A percentile compares a stretch with the other conserved stretches of the same genome.
Conservation (phyloP, 2,329 filamentous ascomycete genomes). For the Graphiopsis chlorocephala region DNA sequence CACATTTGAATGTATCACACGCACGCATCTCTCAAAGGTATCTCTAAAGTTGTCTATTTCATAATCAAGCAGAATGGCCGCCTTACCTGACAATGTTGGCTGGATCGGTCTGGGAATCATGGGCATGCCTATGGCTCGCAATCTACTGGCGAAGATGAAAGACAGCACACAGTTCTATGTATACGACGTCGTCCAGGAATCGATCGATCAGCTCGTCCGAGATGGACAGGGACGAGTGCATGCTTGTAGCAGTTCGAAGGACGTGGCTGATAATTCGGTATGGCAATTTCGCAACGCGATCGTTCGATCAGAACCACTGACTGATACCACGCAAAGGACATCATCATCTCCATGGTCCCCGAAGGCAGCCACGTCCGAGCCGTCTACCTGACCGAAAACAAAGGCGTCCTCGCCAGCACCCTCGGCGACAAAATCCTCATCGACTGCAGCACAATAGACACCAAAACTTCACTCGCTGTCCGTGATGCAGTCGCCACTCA, state of each 20-base stretch:
- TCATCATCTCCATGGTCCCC: conserved; percentile 54
- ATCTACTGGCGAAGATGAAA: conserved; percentile 49
- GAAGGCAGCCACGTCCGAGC: conserved; percentile 51
- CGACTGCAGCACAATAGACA: conserved; percentile 58
- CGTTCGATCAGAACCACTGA: neutral
- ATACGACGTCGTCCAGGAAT: conserved; percentile 47
- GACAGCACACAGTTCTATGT: conserved; percentile 45
- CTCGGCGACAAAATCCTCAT: conserved; percentile 48
- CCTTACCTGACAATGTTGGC: conserved; percentile 36
- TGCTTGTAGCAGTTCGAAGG: conserved; percentile 43
- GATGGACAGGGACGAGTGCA: conserved; percentile 41
- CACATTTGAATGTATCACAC: neutral
- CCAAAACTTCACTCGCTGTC: conserved; percentile 49
- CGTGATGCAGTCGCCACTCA: conserved; percentile 38
- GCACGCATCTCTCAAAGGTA: too few species aligned
- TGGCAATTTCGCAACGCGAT: conserved; percentile 18
- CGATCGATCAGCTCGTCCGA: conserved; percentile 43
- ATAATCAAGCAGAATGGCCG: conserved; percentile 20
- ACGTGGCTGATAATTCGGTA: conserved; percentile 52
- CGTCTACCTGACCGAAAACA: conserved; percentile 48
- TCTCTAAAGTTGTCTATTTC: neutral
- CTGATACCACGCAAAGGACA: conserved; percentile 36
- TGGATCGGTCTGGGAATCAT: conserved; percentile 58
- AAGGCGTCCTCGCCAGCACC: conserved; percentile 43
- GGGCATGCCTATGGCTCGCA: conserved; percentile 53